Conservation (phyloP, 495 filamentous ascomycete species). For the Aspergillus indologenus region DNA sequence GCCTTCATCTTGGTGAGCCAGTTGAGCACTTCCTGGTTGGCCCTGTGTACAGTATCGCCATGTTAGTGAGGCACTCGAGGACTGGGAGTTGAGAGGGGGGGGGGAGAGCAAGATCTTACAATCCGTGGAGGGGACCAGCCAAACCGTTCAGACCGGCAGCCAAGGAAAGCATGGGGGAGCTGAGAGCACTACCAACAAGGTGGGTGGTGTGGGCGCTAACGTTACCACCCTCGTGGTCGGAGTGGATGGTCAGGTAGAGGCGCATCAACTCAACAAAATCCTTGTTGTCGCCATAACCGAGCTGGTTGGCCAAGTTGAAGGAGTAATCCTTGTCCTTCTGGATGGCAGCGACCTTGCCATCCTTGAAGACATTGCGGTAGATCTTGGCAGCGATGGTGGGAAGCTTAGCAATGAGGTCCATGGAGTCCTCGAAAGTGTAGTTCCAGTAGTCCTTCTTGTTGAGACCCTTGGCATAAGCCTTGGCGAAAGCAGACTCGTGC, state of each 20-base stretch:
- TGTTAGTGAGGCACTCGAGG: constrained; percentile 17
- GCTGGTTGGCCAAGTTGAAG: constrained; percentile 98
- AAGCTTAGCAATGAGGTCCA: constrained; percentile 99
- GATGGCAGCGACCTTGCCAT: constrained; percentile 92
- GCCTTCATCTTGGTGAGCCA: constrained; percentile 99
- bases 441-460: constrained; percentile 99
- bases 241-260: constrained; percentile 98
- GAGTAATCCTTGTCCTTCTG: constrained; percentile 98
- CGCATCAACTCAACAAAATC: constrained; percentile 98
- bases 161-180: constrained; percentile 94
- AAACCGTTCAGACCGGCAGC: constrained; percentile 96
- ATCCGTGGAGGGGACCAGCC: constrained; percentile 95
- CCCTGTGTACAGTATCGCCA: constrained; percentile 36
- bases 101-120: constrained; percentile 48
- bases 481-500: constrained; percentile 94
- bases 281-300: constrained; percentile 90
- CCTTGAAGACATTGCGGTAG: constrained; percentile 99
- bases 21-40: constrained; percentile 98
- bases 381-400: constrained; percentile 96
- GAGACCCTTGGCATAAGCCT: constrained; percentile 97
- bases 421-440: constrained; percentile 98
- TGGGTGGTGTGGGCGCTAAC: constrained; percentile 98
- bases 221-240: constrained; percentile 98
- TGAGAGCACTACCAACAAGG: constrained; percentile 93
- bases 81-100: not conserved